These are phyloP conservation scores for Trametes maxima DNA, from an alignment of 768 basidiomycete species.

Conservation along the genomic window DNA sequence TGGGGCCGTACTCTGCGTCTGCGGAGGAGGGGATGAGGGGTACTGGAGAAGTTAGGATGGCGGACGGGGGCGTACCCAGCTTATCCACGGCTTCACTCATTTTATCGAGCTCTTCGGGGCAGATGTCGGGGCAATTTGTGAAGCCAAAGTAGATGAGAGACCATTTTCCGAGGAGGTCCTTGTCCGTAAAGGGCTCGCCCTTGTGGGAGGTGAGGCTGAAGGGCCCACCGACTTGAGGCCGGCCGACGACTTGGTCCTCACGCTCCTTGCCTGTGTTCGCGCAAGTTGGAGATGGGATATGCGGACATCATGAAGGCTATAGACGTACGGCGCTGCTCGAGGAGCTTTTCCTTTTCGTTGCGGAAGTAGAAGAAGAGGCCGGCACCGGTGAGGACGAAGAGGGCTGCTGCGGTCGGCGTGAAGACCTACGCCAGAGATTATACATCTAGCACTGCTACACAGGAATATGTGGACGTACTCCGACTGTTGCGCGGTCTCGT, in stretches of 20 bases:
- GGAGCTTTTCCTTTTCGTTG: slow-evolving; percentile 77
- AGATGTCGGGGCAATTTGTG: slow-evolving; percentile 99
- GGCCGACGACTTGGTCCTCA: slow-evolving; percentile 72
- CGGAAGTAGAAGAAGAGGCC: slow-evolving; percentile 90
- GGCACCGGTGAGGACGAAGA: slow-evolving; percentile 83
- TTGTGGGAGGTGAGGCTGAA: slow-evolving; percentile 75
- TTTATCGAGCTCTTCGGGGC: slow-evolving; percentile 97
- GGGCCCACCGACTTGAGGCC: slow-evolving; percentile 89
- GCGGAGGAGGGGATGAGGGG: slow-evolving; percentile 12
- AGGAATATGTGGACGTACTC: slow-evolving; percentile 12
- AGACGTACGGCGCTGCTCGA: slow-evolving; percentile 71
- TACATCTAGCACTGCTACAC: not conserved
- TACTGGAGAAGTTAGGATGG: not conserved
- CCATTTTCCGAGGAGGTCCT: slow-evolving; percentile 88
- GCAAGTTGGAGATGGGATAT: not conserved
- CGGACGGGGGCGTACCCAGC: slow-evolving; percentile 55
- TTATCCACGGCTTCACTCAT: slow-evolving; percentile 74
- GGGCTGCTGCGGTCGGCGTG: slow-evolving; percentile 78
- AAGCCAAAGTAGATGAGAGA: slow-evolving; percentile 97
- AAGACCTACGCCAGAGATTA: slow-evolving; percentile 67
- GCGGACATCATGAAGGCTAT: not conserved
- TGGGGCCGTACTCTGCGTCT: slow-evolving; percentile 71
- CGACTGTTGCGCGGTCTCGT: slow-evolving; percentile 26
- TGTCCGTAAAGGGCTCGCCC: slow-evolving; percentile 73
- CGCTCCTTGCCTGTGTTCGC: slow-evolving; percentile 66